Evolutionary conservation across 805 yeast genomes (phyloP), one percentile per base, ranked within the genome.

Genomic region (Saturnispora ahearnii): DNA sequence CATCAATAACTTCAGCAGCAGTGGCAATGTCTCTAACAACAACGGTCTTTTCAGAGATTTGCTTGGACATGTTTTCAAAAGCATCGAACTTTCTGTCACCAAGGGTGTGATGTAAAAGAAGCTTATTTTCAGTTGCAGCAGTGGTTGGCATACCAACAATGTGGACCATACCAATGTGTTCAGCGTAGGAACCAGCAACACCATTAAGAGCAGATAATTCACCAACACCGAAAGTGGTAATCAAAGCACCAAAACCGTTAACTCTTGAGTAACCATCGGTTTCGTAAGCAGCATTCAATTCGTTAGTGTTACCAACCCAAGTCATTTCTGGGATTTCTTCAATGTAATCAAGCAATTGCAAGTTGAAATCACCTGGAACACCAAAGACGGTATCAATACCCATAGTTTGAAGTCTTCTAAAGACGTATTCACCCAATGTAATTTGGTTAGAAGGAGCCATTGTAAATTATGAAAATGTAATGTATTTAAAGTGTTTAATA

Each of bases 271-370:
- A 87, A 56, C 95, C 96, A 67, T 87, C 96, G 43, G 93, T 89
- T 48, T 95, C 85, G 59, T 84, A 84, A 40, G 93, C 86, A 42
- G 95, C 93, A 66, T 87, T 87, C 71, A 87, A 76, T 72, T 87
- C 95, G 69, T 87, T 87, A 64, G 93, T 86, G 67, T 87, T 86
- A 61, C 95, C 96, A 46, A 87, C 89, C 96, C 95, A 87, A 72
- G 84, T 77, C 68, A 87, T 63, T 42, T 85, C 87, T 33, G 77
- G 80, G 46, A 83, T 87, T 60, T 82, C 86, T 65, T 83, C 81
- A 61, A 84, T 73, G 63, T 84, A 80, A 63, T 84, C 90, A 54
- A 84, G 70, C 48, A 84, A 69, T 18, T 86, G 70, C 64, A 82
- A 73, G 73, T 84, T 84, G 78, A 83, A 84, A 68, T 84, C 91